Conservation (phyloP, 1,284 basidiomycete genomes). For the Cryptococcus sp. region DNA sequence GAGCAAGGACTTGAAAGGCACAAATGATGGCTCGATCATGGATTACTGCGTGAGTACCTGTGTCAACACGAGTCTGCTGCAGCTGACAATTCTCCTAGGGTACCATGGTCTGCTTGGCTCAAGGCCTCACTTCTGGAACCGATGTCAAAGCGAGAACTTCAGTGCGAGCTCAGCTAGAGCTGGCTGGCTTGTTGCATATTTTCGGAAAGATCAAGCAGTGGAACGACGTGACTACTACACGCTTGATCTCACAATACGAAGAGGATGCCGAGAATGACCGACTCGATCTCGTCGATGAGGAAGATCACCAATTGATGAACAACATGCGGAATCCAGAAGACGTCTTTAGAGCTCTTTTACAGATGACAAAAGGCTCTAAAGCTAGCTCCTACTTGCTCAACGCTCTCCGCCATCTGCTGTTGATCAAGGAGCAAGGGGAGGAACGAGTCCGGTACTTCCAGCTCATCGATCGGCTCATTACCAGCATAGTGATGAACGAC, state of each 20-base stretch:
- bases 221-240: slow-evolving; percentile 64
- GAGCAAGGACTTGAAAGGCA: slow-evolving; percentile 74
- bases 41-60: slow-evolving; percentile 43
- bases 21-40: slow-evolving; percentile 28
- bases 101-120: slow-evolving; percentile 36
- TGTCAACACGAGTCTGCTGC: neutral
- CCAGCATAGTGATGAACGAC: slow-evolving; percentile 85
- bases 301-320: slow-evolving; percentile 73
- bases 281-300: slow-evolving; percentile 69
- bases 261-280: slow-evolving; percentile 76
- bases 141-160: slow-evolving; percentile 48
- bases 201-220: slow-evolving; percentile 68
- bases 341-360: slow-evolving; percentile 78
- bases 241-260: slow-evolving; percentile 69
- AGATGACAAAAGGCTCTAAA: slow-evolving; percentile 71
- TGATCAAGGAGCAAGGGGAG: slow-evolving; percentile 85
- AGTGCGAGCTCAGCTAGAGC: slow-evolving; percentile 73
- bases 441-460: slow-evolving; percentile 85
- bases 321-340: slow-evolving; percentile 81
- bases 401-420: slow-evolving; percentile 86
- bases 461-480: slow-evolving; percentile 88
- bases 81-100: slow-evolving; percentile 15
- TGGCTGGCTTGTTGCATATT: slow-evolving; percentile 76
- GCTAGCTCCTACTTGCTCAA: slow-evolving; percentile 87
- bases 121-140: slow-evolving; percentile 29